Conservation (phyloP, 2,329 filamentous ascomycete genomes). For the Pestalotiopsis sp. region DNA sequence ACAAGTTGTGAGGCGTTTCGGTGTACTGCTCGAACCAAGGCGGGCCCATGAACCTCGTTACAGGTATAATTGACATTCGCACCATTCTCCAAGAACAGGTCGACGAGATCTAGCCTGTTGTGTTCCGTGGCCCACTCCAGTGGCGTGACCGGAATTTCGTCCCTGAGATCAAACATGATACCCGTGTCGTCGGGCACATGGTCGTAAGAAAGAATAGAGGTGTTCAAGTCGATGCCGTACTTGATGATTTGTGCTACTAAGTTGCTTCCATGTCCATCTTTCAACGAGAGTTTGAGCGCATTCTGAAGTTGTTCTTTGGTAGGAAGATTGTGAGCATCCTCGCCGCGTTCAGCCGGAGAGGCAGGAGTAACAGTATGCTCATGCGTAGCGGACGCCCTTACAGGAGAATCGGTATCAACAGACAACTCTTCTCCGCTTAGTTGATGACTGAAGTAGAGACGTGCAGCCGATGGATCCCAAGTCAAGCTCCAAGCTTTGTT, state of each 20-base stretch:
- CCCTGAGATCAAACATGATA: not conserved
- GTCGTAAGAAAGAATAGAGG: not conserved
- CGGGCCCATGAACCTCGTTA: not conserved
- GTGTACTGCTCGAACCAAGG: constrained; percentile 9
- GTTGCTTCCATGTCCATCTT: not conserved
- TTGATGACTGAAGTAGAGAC: constrained; percentile 1
- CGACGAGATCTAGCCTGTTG: constrained; percentile 4
- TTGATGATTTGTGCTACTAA: not conserved
- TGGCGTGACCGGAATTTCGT: constrained; percentile 5
- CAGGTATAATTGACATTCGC: constrained; percentile 9
- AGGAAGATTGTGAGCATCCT: not conserved
- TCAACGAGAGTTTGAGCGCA: constrained; percentile 7
- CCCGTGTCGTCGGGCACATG: constrained; percentile 1
- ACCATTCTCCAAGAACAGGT: constrained; percentile 8
- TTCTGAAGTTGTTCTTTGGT: not conserved
- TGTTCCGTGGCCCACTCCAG: constrained; percentile 14
- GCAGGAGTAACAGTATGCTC: not conserved
- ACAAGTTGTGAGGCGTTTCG: constrained; percentile 1
- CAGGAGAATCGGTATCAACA: not conserved
- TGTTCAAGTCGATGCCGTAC: not conserved
- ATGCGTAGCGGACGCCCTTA: not conserved
- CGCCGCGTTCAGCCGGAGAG: not conserved
- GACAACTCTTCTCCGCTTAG: not conserved
- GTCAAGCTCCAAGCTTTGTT: constrained; percentile 4
- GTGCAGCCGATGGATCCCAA: not conserved